These are phyloP conservation scores for Penicillium expansum DNA, from an alignment of 2,329 filamentous ascomycete species.

Conservation along the genomic window DNA sequence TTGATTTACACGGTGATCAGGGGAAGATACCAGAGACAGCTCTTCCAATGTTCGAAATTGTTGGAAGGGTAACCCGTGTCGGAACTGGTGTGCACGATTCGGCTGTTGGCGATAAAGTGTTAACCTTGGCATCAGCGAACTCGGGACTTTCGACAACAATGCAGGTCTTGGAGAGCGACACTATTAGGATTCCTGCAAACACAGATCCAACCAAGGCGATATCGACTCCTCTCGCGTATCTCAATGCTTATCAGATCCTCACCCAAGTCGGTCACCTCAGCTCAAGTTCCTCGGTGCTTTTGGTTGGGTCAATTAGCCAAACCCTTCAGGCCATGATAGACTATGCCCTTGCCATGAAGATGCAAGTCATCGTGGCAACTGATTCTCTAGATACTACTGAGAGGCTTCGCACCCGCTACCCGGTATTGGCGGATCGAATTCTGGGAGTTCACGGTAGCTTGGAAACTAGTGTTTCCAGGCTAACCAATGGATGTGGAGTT, in stretches of 20 bases:
- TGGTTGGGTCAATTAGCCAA: constrained; percentile 13
- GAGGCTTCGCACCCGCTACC: constrained; percentile 11
- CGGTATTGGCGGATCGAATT: constrained; percentile 8
- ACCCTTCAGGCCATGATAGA: constrained; percentile 18
- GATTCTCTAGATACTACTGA: constrained; percentile 10
- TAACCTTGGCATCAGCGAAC: too few species aligned
- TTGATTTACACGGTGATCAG: too few species aligned
- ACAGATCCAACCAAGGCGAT: constrained; percentile 9
- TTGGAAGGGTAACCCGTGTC: too few species aligned
- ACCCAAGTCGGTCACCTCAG: constrained; percentile 11
- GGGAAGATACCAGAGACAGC: too few species aligned
- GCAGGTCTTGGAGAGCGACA: too few species aligned
- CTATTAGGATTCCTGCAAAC: too few species aligned
- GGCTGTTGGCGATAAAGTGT: too few species aligned
- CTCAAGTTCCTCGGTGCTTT: constrained; percentile 13
- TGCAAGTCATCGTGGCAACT: constrained; percentile 16
- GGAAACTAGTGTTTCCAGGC: too few species aligned
- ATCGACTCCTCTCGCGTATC: constrained; percentile 16
- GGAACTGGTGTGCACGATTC: too few species aligned
- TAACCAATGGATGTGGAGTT: too few species aligned
- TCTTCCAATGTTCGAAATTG: too few species aligned
- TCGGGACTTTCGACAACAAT: constrained; percentile 9
- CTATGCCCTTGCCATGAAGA: constrained; percentile 13
- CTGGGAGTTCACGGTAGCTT: constrained; percentile 11
- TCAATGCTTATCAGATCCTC: constrained; percentile 16